phyloP scores from a whole-genome alignment of 2,329 filamentous ascomycete genomes.

The Xylariaceae sp. region DNA sequence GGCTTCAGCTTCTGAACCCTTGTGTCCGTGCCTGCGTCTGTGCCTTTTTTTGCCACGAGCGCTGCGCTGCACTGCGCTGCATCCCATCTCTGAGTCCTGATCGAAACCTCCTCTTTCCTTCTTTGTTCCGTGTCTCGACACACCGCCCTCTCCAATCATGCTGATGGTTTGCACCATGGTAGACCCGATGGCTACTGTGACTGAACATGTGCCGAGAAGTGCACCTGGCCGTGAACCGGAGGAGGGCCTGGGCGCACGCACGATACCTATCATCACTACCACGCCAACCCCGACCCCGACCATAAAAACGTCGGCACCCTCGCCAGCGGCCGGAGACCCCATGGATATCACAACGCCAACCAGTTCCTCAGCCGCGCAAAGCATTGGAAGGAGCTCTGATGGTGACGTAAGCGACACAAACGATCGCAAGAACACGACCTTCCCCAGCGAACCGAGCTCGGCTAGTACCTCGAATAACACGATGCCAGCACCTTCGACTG shows the following conservation, averaged over 20 bases:
- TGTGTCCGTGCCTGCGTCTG: background rate
- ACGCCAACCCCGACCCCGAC: conserved; percentile 53
- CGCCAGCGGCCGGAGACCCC: conserved; percentile 60
- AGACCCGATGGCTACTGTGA: conserved; percentile 61
- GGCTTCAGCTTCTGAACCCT: background rate
- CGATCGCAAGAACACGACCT: conserved; percentile 46
- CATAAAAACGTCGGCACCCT: conserved; percentile 65
- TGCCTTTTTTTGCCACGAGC: background rate
- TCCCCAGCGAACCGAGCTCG: conserved; percentile 48
- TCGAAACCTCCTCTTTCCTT: conserved; percentile 19
- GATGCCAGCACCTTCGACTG: conserved; percentile 49
- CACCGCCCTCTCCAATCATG: conserved; percentile 32
- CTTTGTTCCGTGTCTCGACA: conserved; percentile 35
- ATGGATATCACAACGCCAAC: conserved; percentile 67
- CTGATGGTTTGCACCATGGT: conserved; percentile 34
- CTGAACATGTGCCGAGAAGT: conserved; percentile 57
- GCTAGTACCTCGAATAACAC: conserved; percentile 45
- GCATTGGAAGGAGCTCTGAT: conserved; percentile 54
- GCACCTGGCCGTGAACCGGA: conserved; percentile 49
- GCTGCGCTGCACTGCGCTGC: background rate
- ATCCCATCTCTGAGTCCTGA: background rate
- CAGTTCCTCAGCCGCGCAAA: conserved; percentile 52
- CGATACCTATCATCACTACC: conserved; percentile 58
- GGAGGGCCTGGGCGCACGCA: conserved; percentile 58
- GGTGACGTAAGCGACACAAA: conserved; percentile 48